Evolutionary conservation across 2,329 filamentous ascomycete species (phyloP).

Genomic region (Arthrobotrys pseudoclavata): DNA sequence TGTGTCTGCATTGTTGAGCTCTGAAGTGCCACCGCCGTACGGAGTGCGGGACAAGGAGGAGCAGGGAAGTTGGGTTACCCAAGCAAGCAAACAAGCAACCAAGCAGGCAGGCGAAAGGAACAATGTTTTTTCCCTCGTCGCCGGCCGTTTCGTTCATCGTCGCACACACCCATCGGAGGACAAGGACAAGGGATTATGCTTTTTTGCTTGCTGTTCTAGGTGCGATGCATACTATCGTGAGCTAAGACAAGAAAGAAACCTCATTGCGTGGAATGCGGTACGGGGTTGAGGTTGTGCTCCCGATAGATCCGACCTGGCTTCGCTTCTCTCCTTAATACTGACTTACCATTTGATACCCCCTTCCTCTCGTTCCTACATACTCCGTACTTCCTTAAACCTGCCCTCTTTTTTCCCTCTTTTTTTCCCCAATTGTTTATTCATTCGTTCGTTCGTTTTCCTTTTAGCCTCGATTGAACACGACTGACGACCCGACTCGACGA

Average conservation of each 20-base stretch:
- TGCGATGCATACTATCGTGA: conserved; percentile 31
- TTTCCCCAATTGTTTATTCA: not conserved
- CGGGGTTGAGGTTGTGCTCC: conserved; percentile 31
- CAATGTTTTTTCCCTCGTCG: conserved; percentile 26
- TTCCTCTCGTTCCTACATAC: conserved; percentile 14
- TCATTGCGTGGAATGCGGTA: conserved; percentile 27
- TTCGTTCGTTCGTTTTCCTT: conserved; percentile 24
- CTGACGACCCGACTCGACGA: conserved; percentile 28
- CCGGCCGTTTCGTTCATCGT: conserved; percentile 11
- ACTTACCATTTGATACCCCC: conserved; percentile 1
- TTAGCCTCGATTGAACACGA: conserved; percentile 33
- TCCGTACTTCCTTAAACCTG: not conserved
- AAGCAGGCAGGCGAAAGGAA: conserved; percentile 24
- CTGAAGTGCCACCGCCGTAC: conserved; percentile 37
- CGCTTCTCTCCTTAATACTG: conserved; percentile 25
- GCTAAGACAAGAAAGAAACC: conserved; percentile 43
- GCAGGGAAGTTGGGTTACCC: conserved; percentile 26
- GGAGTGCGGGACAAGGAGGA: conserved; percentile 28
- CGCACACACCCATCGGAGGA: conserved; percentile 19
- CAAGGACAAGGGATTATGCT: conserved; percentile 22
- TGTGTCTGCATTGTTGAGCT: conserved; percentile 37
- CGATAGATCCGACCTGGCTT: conserved; percentile 41
- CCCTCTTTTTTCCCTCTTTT: not conserved
- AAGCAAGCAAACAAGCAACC: conserved; percentile 27
- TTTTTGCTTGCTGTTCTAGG: conserved; percentile 23